Evolutionary conservation across 1,139 yeast genomes (phyloP), one percentile per base, ranked within the genome.

Genomic region (Suhomyces taliae): DNA sequence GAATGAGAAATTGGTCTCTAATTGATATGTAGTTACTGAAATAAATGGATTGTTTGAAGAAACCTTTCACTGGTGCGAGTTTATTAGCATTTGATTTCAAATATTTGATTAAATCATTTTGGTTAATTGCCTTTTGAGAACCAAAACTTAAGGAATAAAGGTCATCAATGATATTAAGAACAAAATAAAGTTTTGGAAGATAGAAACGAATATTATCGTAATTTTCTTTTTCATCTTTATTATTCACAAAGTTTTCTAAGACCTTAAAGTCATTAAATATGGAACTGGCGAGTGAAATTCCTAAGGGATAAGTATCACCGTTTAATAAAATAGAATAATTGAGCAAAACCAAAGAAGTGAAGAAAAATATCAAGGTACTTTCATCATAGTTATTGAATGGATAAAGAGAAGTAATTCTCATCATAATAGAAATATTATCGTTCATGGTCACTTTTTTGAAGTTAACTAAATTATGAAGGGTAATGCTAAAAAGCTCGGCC

Each of bases 211-310:
- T 66, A 46, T 70, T 68, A 52, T 76, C 81, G 45, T 56, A 59
- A 46, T 66, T 64, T 24, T 54, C 43, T 27, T 46, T 40, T 3
- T 34, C 40, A 15, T 46, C 49, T 37, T 52, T 53, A 41, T 53
- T 61, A 51, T 53, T 59, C 36, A 58, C 51, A 55, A 70, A 71
- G 50, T 60, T 67, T 53, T 76, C 79, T 58, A 72, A 66, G 4
- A 84, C 67, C 51, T 76, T 76, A 61, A 80, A 78, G 55, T 83
- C 90, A 60, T 81, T 81, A 58, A 85, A 79, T 9, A 83, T 71
- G 1, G 85, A 70, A 10, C 76, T 71, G 1, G 86, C 68, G 51
- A 79, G 65, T 2, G 83, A 74, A 36, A 84, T 66, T 0, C 85
- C 84, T 43, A 79, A 64, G 1, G 84, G 74, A 57, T 79, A 82